Percentiles rank a stretch among this genome's conserved stretches.
Conservation (phyloP, 164 flowering plant genomes). For the Dillenia turbinata region DNA sequence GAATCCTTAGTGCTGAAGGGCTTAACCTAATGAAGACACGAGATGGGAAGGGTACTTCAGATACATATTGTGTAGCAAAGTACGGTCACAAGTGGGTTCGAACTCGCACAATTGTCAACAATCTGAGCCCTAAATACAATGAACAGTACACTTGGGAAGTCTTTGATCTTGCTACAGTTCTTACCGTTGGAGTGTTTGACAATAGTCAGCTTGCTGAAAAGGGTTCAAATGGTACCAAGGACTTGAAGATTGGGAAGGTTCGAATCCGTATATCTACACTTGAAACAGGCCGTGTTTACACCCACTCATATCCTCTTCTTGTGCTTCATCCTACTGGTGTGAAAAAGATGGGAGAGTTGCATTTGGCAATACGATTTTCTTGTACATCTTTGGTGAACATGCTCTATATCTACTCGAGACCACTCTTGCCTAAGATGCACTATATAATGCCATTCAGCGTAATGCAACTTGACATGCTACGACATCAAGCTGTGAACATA, state of each 20-base stretch:
- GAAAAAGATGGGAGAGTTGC: slow-evolving; percentile 93
- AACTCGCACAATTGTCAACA: slow-evolving; percentile 66
- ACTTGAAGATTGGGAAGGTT: slow-evolving; percentile 80
- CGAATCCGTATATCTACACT: slow-evolving; percentile 83
- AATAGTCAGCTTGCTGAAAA: slow-evolving; percentile 72
- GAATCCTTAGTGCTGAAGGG: slow-evolving; percentile 73
- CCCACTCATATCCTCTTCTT: slow-evolving; percentile 86
- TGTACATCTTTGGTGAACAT: slow-evolving; percentile 81
- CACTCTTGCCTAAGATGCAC: slow-evolving; percentile 87
- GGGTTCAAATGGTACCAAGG: slow-evolving; percentile 45
- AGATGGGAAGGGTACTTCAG: slow-evolving; percentile 77
- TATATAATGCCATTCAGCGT: slow-evolving; percentile 64
- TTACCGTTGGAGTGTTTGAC: slow-evolving; percentile 82
- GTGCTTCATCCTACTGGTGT: slow-evolving; percentile 82
- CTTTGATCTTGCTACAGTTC: slow-evolving; percentile 79
- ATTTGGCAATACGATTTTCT: slow-evolving; percentile 81
- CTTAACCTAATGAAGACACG: slow-evolving; percentile 88
- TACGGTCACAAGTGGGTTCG: slow-evolving; percentile 91
- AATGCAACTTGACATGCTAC: slow-evolving; percentile 72
- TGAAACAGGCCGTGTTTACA: slow-evolving; percentile 81
- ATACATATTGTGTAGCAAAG: slow-evolving; percentile 87
- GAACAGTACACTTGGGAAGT: slow-evolving; percentile 97
- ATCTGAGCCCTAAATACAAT: slow-evolving; percentile 61
- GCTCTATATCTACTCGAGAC: slow-evolving; percentile 68
- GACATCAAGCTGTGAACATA: slow-evolving; percentile 80